These are phyloP conservation scores for Pistacia vera DNA, from an alignment of 345 rosid genomes.

Conservation along the genomic window DNA sequence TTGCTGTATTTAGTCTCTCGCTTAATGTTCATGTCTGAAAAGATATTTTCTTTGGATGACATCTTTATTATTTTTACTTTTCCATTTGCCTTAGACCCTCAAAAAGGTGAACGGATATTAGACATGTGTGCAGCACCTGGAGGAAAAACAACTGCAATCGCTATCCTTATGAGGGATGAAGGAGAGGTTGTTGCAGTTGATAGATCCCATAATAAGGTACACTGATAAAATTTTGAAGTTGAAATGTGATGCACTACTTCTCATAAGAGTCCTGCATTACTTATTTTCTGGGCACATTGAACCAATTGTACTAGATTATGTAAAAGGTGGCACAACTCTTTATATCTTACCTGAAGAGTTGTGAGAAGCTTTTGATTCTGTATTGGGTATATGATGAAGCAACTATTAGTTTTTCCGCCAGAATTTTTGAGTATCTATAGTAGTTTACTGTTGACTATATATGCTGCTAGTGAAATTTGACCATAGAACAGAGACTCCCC, in stretches of 20 bases:
- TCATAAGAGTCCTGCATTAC: not conserved
- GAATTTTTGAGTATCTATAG: not conserved
- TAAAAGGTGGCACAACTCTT: not conserved
- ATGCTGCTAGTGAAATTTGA: not conserved
- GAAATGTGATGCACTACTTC: not conserved
- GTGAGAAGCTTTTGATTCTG: not conserved
- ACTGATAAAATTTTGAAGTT: constrained; percentile 4
- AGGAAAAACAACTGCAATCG: constrained; percentile 96
- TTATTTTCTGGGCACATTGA: constrained; percentile 2
- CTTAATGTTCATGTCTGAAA: not conserved
- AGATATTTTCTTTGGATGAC: not conserved
- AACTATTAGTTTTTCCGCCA: not conserved
- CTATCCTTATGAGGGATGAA: constrained; percentile 83
- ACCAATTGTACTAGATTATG: not conserved
- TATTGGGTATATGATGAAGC: not conserved
- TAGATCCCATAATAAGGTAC: constrained; percentile 97
- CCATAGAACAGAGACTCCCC: not conserved
- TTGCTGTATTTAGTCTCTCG: no score
- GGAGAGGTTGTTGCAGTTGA: constrained; percentile 94
- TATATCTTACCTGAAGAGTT: not conserved
- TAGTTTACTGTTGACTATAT: not conserved
- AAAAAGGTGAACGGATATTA: constrained; percentile 82
- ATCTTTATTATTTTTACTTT: not conserved
- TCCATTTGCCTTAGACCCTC: constrained; percentile 71
- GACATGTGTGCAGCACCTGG: constrained; percentile 99